A percentile compares a stretch with the other conserved stretches of the same genome.
These are phyloP conservation scores for Eurotiales sp. DNA, from an alignment of 2,329 filamentous ascomycete species.

Conservation along the genomic window DNA sequence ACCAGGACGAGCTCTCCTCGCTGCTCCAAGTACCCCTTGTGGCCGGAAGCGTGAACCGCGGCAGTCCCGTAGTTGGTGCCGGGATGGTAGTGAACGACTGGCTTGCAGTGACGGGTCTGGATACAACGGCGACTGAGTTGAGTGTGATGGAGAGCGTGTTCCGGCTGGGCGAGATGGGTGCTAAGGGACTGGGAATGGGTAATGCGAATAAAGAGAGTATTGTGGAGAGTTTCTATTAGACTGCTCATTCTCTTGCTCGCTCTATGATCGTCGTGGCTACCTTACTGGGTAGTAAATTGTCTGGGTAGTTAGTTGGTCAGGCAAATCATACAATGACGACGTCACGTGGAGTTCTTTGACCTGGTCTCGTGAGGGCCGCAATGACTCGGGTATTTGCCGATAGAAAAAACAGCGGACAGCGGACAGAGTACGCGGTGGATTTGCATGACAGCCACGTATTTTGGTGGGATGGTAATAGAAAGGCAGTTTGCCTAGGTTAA, in stretches of 20 bases:
- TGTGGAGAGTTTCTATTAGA: slow-evolving; percentile 96
- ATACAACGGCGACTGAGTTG: slow-evolving; percentile 95
- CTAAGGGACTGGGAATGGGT: slow-evolving; percentile 57
- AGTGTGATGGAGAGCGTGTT: slow-evolving; percentile 97
- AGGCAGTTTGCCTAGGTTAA: too few relatives aligned
- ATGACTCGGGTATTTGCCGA: too few relatives aligned
- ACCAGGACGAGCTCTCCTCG: slow-evolving; percentile 94
- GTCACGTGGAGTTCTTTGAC: neutral
- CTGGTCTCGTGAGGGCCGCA: too few relatives aligned
- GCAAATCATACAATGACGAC: neutral
- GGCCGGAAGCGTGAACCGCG: slow-evolving; percentile 88
- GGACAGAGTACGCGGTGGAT: too few relatives aligned
- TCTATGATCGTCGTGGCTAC: too few relatives aligned
- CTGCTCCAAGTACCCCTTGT: slow-evolving; percentile 94
- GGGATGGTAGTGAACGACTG: slow-evolving; percentile 98
- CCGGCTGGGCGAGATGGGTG: slow-evolving; percentile 76
- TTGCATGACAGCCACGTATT: too few relatives aligned
- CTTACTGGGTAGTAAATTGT: too few relatives aligned
- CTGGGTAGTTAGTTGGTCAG: neutral
- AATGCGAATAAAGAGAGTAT: slow-evolving; percentile 84
- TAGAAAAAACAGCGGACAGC: too few relatives aligned
- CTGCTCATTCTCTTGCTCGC: too few relatives aligned
- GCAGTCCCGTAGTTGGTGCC: slow-evolving; percentile 89
- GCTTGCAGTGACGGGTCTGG: slow-evolving; percentile 88
- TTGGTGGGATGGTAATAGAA: too few relatives aligned